Evolutionary conservation across 2,329 filamentous ascomycete species (phyloP).

Genomic region (Ceratocystiopsis minuta): DNA sequence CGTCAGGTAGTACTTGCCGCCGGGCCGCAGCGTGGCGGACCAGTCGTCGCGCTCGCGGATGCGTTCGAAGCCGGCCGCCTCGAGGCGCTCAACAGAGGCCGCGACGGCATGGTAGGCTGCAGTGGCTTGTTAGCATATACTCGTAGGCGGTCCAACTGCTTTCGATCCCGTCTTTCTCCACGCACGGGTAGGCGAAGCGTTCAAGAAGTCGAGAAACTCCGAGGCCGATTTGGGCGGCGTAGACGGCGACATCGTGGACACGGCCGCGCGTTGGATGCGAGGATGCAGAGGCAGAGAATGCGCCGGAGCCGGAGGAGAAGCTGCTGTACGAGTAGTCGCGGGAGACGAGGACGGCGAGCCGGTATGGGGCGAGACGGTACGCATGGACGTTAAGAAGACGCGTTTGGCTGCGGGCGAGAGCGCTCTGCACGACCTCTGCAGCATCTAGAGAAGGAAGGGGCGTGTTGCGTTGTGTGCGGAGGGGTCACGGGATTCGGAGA

Average conservation of each 20-base stretch:
- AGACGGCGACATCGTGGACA: conserved; percentile 9
- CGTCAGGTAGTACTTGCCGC: conserved; percentile 92
- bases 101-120: conserved; percentile 87
- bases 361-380: background rate
- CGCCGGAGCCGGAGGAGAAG: background rate
- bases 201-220: conserved; percentile 86
- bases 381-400: background rate
- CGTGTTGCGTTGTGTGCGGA: too few relatives aligned
- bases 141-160: background rate
- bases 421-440: conserved; percentile 1
- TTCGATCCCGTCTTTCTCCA: conserved; percentile 1
- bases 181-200: conserved; percentile 83
- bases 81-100: conserved; percentile 56
- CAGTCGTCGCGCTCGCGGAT: conserved; percentile 86
- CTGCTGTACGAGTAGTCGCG: background rate
- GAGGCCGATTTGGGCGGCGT: conserved; percentile 44
- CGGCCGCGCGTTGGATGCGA: background rate
- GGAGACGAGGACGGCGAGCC: background rate
- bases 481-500: too few relatives aligned
- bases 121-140: background rate
- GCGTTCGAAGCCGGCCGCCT: conserved; percentile 68
- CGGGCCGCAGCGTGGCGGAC: conserved; percentile 60
- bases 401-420: conserved; percentile 1
- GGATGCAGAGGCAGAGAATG: background rate
- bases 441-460: conserved; percentile 1